Evolutionary conservation across 176 grass and related monocot genomes (phyloP).

Genomic region (Typha latifolia): DNA sequence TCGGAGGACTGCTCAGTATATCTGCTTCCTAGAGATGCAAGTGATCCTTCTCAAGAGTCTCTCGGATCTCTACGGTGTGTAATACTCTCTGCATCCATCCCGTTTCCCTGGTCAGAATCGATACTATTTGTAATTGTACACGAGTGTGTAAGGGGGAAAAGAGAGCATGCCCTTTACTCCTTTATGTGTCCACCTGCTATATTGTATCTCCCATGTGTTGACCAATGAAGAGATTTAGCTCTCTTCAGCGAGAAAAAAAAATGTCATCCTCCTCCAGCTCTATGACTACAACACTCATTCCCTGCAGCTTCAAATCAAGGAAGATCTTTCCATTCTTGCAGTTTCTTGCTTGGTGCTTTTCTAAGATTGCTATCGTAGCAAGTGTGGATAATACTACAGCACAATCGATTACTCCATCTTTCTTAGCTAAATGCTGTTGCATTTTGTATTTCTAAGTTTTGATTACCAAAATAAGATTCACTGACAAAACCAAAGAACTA

Average conservation of each 20-base stretch:
- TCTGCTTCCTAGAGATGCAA: conserved; percentile 3
- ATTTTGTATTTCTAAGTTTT: no score
- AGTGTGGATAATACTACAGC: no score
- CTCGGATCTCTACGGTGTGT: conserved; percentile 2
- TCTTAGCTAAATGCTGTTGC: no score
- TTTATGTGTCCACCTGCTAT: background rate
- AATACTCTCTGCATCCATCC: background rate
- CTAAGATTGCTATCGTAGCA: no score
- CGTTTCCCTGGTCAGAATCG: background rate
- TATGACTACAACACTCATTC: background rate
- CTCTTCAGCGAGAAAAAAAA: background rate
- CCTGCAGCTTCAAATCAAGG: background rate
- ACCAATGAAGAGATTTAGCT: background rate
- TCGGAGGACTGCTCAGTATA: background rate
- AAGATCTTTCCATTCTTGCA: background rate
- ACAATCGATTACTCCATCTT: no score
- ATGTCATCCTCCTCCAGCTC: background rate
- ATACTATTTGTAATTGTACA: background rate
- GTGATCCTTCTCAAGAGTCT: background rate
- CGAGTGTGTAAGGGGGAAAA: background rate
- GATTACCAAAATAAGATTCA: no score
- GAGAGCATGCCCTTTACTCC: background rate
- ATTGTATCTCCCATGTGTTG: background rate
- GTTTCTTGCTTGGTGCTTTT: background rate
- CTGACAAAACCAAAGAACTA: no score